Evolutionary conservation across 441 rosid genomes (phyloP).

Genomic region (Aquilaria agallochum): DNA sequence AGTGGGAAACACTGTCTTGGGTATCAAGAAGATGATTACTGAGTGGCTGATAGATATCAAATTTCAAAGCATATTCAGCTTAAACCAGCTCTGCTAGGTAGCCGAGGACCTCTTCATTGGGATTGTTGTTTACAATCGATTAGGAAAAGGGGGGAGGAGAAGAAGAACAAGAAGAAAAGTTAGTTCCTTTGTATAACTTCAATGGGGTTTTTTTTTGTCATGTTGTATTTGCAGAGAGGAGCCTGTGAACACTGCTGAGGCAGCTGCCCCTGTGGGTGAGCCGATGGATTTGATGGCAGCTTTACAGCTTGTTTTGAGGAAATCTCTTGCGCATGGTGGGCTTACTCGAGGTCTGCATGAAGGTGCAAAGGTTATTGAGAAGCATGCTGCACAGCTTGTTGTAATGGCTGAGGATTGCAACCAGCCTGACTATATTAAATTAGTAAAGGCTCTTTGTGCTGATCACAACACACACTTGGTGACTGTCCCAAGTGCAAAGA

Average conservation of each 20-base stretch:
- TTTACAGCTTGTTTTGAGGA: slow-evolving; percentile 54
- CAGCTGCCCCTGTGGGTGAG: slow-evolving; percentile 30
- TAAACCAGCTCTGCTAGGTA: too few relatives aligned
- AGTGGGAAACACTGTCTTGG: background rate
- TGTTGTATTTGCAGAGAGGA: slow-evolving; percentile 38
- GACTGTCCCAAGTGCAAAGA: slow-evolving; percentile 67
- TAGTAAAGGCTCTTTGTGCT: slow-evolving; percentile 72
- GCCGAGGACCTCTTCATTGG: background rate
- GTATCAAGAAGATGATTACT: background rate
- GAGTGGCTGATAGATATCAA: background rate
- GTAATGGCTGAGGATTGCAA: slow-evolving; percentile 77
- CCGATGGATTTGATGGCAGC: slow-evolving; percentile 67
- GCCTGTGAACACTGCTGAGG: slow-evolving; percentile 23
- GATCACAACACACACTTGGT: slow-evolving; percentile 57
- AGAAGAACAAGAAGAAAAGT: background rate
- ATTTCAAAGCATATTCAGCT: background rate
- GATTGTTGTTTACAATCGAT: background rate
- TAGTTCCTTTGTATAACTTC: background rate
- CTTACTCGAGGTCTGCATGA: slow-evolving; percentile 68
- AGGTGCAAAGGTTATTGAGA: slow-evolving; percentile 67
- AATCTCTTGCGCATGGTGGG: slow-evolving; percentile 67
- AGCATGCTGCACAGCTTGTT: slow-evolving; percentile 65
- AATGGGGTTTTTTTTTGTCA: background rate
- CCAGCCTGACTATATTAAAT: slow-evolving; percentile 66
- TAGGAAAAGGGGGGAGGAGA: background rate